Base-by-base conservation (phyloP, 768 basidiomycete genomes). In the Mycena galericulata region DNA sequence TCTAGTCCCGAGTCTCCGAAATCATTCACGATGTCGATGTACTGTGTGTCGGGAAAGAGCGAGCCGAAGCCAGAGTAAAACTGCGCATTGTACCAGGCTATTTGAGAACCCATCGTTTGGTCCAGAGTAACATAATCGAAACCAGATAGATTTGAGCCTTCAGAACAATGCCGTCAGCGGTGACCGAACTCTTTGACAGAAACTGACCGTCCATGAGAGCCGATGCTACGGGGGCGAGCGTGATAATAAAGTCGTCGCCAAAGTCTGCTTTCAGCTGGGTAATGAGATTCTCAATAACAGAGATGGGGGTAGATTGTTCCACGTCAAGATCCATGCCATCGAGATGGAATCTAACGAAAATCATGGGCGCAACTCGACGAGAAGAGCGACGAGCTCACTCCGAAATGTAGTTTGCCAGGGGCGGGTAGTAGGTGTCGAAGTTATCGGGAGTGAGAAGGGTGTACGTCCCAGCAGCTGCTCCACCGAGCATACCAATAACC, bases 311-410 rank as follows among this genome's bases (percentile, higher is more conserved):
- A 1, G 34, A 49, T 62, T 77, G 73, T 55, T 77, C 76, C 18
- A 77, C 73, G 53, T 77, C 76, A 24, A 77, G 69, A 40, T 77
- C 76, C 72, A 77, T 70, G 24, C 76, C 76, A 62, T 77, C 76
- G 12, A 77, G 67, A 10, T 71, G 18, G 56, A 74, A 73, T 41
- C 73, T 74, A 58, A 34, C 43, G 22, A 24, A 26, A 20, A 22
- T 55, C 34, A 36, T 36, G 34, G 14, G 38, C 17, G 34, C 29
- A 24, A 54, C 17, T 24, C 17, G 55, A 3, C 4, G 53, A 49
- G 22, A 18, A 29, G 11, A 30, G 38, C 20, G 50, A 50, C 15
- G 15, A 14, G 68, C 73, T 26, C 20, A 75, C 70, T 72, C 63
- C 26, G 56, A 36, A n/a, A 76, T 75, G 64, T 63, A 69, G 36